Base-by-base conservation (phyloP, 2,329 filamentous ascomycete genomes). In the Sclerotiophoma versabilis region DNA sequence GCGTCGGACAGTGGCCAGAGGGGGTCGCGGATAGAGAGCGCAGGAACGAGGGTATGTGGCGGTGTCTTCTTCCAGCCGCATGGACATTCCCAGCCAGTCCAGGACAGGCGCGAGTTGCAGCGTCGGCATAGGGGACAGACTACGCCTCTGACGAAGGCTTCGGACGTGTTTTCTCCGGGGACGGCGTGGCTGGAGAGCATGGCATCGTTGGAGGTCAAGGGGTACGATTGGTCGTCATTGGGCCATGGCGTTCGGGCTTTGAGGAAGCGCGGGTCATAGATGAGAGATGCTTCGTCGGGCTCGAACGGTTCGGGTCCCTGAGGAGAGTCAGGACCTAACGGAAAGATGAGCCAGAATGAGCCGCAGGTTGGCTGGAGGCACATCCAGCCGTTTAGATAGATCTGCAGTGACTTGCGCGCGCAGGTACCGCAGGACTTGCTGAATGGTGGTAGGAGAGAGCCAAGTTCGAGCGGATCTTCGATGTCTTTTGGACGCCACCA, bases 121-220 rank as follows among this genome's bases (percentile, higher is more conserved):
- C 84, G 81, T 0, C 79, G 75, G 59, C 90, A 92, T 1, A 74
- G 54, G 0, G 84, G 85, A 61, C 90, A 93, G 2, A 89, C 83
- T 39, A 91, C 83, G 0, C 89, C 89, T 44, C 79, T 77, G 64
- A 84, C 87, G 50, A 82, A 84, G 8, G 77, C 70, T 2, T 76
- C 74, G 10, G 83, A 80, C 0, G 82, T 80, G 3, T 83, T 81
- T 49, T 80, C 75, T 4, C 78, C 78, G 1, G 73, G 62, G 4
- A 75, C 65, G 0, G 75, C 70, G 12, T 76, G 74, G 0, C 71
- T 60, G 1, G 74, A 65, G 9, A 79, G 45, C 8, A 61, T 53
- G 1, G 58, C 56, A n/a, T 44, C 27, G 26, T 59, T 59, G 2
- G 62, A 61, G 2, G 44, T 47, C 1, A 82, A 66, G 4, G 67